Base-by-base conservation (phyloP, 2,329 filamentous ascomycete genomes). In the Colletotrichum melonis region DNA sequence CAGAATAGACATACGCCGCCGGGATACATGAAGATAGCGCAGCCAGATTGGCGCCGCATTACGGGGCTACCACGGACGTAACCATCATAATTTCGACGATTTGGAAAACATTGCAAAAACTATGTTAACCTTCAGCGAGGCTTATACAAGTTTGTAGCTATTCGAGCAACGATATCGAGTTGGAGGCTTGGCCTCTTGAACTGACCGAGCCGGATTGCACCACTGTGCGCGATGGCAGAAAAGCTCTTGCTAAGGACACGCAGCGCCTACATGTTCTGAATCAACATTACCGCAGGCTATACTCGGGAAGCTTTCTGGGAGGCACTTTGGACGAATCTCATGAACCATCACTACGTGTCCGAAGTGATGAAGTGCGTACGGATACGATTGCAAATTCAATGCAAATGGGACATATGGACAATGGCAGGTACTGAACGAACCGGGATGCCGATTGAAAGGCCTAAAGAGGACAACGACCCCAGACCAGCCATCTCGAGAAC, bases 1-100 rank as follows among this genome's bases (percentile, higher is more conserved):
- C 60, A n/a, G 42, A 62, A 56, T 24, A n/a, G 28, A 73, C 57
- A 55, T 60, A 67, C 67, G 24, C 67, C 70, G 62, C 65, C 60
- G 24, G 35, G 60, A 60, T 73, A 57, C 26, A 60, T 35, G 55
- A 55, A 35, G 28, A 52, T 57, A 5, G 46, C 70, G 49, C 32
- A 46, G 46, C 26, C 60, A 49, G 19, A 6, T 35, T 35, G 38
- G 19, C 32, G 42, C n/a, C 30, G 56, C 46, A 60, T 55, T 55
- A 32, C 68, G 22, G 30, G 22, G 30, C 24, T 38, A 24, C 22
- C 63, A 58, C 54, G 54, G 62, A 38, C 38, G 24, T 65, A 30
- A 22, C n/a, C 42, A 49, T 4, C 19, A 14, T 26, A 26, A 7
- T n/a, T 30, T 42, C 38, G 54, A 19, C 8, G 54, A 66, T 57